Evolutionary conservation across 441 rosid species (phyloP), one percentile per base, ranked within the genome.

Genomic region (Dalechampia spathulata): DNA sequence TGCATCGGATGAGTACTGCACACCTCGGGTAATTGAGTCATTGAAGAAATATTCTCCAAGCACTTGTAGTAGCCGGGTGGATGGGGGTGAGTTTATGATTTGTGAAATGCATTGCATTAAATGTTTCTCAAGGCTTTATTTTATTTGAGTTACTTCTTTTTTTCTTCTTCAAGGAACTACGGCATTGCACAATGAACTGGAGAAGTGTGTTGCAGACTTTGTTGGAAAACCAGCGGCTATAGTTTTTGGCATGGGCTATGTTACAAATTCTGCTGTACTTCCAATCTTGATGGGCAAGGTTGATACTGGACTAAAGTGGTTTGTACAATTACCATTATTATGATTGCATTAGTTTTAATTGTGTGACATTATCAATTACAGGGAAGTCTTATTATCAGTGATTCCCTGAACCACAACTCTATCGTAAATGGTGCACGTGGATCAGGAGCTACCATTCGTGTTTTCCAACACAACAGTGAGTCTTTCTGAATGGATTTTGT

Each of bases 371-470:
- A 38, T 46, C 37, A n/a, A 70, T 32, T 37, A 27, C 58, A 87
- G 96, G 92, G 94, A 61, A 80, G 85, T 17, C 69, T 87, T 72
- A 85, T 87, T 25, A 73, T 87, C n/a, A 87, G 98, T 63, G 96
- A 90, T 73, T 83, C 98, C 2, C 68, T 90, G 69, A 90, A 87
- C 75, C 96, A 87, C 65, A 87, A 78, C 63, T 90, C 96, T 6
- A 83, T 87, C 65, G 81, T 87, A 48, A 90, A 79, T 80, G 98
- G 98, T 61, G 98, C 92, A 30, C 83, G 92, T 62, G 96, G 98
- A 52, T 85, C 97, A 15, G 91, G 87, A 63, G 96, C 96, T 47
- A 82, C 88, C 2, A 53, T 87, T 36, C 78, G 87, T 23, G 96
- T 89, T 74, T 88, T 84, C 70, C 90, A 79, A 55, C 82, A 86